Base-by-base conservation (phyloP, 805 yeast genomes). In the Lipomyces yamadae region DNA sequence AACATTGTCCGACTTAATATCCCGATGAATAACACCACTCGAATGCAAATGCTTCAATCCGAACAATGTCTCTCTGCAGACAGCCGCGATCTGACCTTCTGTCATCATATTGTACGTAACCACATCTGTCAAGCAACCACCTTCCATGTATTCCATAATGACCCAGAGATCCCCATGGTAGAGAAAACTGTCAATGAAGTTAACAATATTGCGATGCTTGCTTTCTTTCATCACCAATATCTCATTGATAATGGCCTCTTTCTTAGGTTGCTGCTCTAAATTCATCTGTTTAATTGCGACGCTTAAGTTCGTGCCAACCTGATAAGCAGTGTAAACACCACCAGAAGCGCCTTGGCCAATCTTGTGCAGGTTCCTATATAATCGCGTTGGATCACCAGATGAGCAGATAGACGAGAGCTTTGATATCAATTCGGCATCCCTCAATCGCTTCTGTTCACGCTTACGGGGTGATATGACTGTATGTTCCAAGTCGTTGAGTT, bases 311-410 rank as follows among this genome's bases (percentile, higher is more conserved):
- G 74, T 73, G 35, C 75, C 79, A n/a, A 80, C 72, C n/a, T 81
- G 81, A 56, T 88, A 85, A 0, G 98, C 98, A 37, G 95, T 91
- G 74, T 88, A 95, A 37, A 95, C 99, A 52, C 97, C 97, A 63
- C 99, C 99, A 15, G 96, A 89, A 0, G 99, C 99, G 75, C 99
- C 99, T 80, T 95, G 99, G 0, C 99, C 99, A 70, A 95, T 89
- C 77, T 94, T 93, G 50, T 85, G 83, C 69, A 94, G 73, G 68
- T 78, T 80, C 63, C 80, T 79, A 68, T 78, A 81, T 24, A 78
- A 71, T 4, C 92, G 89, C 5, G 91, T 83, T n/a, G 99, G 99
- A 78, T 95, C 97, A 55, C 86, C 84, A 73, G 84, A 86, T 70
- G 88, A 86, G 8, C 95, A 97, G 39, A 93, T 97, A 2, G 91